Evolutionary conservation across 129 eudicot genomes (phyloP).

Genomic region (Flaveria trinervia): DNA sequence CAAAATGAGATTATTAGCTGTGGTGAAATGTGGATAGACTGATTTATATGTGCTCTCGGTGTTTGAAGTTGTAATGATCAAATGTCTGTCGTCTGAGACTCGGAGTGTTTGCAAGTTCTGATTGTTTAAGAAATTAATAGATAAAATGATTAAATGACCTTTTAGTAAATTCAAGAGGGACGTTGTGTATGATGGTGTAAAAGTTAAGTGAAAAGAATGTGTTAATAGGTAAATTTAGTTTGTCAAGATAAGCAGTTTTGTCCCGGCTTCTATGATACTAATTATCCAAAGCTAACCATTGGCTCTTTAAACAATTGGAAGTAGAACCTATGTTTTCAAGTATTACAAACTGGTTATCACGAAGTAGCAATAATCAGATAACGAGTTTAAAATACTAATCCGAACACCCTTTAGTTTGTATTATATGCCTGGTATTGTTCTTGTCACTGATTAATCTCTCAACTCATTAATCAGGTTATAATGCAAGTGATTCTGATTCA

Average conservation of each 20-base stretch:
- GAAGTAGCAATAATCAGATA: not conserved
- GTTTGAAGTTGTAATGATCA: not conserved
- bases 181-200: not conserved
- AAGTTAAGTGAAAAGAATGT: constrained; percentile 11
- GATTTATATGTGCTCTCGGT: not conserved
- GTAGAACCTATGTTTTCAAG: not conserved
- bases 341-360: not conserved
- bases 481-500: constrained; percentile 88
- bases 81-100: not conserved
- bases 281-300: not conserved
- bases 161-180: not conserved
- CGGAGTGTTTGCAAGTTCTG: not conserved
- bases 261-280: not conserved
- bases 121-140: not conserved
- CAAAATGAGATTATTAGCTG: not conserved
- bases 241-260: too few species aligned
- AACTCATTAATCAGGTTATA: constrained; percentile 55
- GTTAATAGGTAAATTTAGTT: not conserved
- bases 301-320: not conserved
- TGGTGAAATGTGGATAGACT: not conserved
- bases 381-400: not conserved
- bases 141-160: constrained; percentile 7
- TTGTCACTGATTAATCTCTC: constrained; percentile 1
- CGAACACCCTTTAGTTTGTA: not conserved
- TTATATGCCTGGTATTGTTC: not conserved